phyloP scores from a whole-genome alignment of 371 early-diverging fungal genomes.

The Mucor piriformis region DNA sequence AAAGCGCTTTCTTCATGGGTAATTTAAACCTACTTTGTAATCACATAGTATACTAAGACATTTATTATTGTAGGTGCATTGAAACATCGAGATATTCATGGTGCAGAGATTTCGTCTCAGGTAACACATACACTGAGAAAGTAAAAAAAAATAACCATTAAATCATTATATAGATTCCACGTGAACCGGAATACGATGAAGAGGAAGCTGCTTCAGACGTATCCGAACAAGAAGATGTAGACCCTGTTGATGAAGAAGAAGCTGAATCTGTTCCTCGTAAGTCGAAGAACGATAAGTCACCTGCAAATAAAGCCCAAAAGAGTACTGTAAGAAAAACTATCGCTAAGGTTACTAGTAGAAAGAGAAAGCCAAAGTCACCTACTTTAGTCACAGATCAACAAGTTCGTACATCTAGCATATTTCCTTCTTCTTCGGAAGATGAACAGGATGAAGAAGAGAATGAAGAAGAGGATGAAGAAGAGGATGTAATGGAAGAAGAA shows the following conservation, averaged over 20 bases:
- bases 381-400: not conserved
- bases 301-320: not conserved
- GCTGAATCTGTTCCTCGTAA: not conserved
- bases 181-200: conserved; percentile 23
- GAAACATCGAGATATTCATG: conserved; percentile 77
- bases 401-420: conserved; percentile 17
- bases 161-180: conserved; percentile 23
- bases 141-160: not conserved
- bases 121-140: conserved; percentile 28
- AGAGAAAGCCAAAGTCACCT: not conserved
- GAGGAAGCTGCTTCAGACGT: not conserved
- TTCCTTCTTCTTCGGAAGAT: conserved; percentile 23
- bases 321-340: not conserved
- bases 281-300: not conserved
- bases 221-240: conserved; percentile 4
- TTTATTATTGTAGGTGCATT: conserved; percentile 68
- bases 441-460: conserved; percentile 4
- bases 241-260: not conserved
- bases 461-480: conserved; percentile 2
- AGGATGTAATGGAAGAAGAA: too few relatives aligned
- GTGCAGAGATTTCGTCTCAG: conserved; percentile 76
- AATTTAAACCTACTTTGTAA: not conserved
- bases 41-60: too few relatives aligned
- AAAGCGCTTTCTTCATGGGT: conserved; percentile 67
- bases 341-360: not conserved